Base-by-base conservation (phyloP, 2,329 filamentous ascomycete species). In the Fusarium illudens region DNA sequence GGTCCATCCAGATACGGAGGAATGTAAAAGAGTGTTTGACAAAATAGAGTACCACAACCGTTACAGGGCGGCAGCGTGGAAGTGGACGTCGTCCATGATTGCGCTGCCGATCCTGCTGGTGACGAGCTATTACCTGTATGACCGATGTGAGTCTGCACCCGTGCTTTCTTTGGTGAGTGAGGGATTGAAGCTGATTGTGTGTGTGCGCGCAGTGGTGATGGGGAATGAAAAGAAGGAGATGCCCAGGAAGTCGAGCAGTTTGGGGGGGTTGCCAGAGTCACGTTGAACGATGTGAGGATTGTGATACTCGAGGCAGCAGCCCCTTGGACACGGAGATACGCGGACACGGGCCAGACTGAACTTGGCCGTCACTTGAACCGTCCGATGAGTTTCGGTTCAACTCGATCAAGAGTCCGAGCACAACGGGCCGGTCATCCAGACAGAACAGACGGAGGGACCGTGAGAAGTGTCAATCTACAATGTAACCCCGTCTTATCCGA, bases 51-150 rank as follows among this genome's bases (percentile, higher is more conserved):
- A 82, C 66, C 75, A 80, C 68, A 71, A 72, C 63, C 78, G 81
- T 37, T 86, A 84, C 71, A 80, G 82, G 56, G 68, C 72, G 34
- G 80, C 82, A 29, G 79, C 81, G 57, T 74, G 83, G 60, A 82
- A 80, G 69, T 87, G 83, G 79, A 75, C 80, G 4, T 76, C 78
- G 20, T 64, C 80, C 8, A 84, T 88, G 67, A 80, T 87, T 57
- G 84, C 83, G 22, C 69, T 87, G 75, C 86, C 86, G 3, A 82
- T 88, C 30, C 70, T 87, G 5, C 63, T 87, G 13, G 85, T 88
- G 51, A 85, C 84, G 25, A 86, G 85, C 20, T 88, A 85, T 64
- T 82, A 81, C 53, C 72, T 88, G 3, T 87, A 84, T 74, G 81
- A 86, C 46, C 76, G 83, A 75, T 71, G 84, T 84, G 60, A 77